A percentile compares a stretch with the other conserved stretches of the same genome.
Conservation (phyloP, 1,284 basidiomycete species). For the Volvariella surrecta region DNA sequence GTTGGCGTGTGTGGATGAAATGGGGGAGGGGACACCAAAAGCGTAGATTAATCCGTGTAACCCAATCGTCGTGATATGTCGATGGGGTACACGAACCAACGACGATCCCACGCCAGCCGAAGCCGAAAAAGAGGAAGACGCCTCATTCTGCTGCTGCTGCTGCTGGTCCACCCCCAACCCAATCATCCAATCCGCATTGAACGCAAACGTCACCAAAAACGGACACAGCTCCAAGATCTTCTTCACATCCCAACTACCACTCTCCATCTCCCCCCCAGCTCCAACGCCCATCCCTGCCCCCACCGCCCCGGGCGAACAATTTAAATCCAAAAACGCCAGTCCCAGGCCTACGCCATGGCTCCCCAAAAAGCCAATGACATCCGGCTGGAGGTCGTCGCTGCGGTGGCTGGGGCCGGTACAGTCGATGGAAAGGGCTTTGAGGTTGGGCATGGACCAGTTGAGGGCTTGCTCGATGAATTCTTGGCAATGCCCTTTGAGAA, state of each 20-base stretch:
- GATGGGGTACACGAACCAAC: slow-evolving; percentile 44
- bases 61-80: slow-evolving; percentile 50
- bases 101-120: slow-evolving; percentile 12
- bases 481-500: slow-evolving; percentile 46
- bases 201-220: slow-evolving; percentile 47
- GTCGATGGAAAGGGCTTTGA: slow-evolving; percentile 48
- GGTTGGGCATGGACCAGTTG: slow-evolving; percentile 54
- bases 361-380: slow-evolving; percentile 47
- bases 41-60: slow-evolving; percentile 62
- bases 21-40: slow-evolving; percentile 49
- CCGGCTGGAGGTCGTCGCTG: slow-evolving; percentile 41
- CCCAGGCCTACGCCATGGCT: slow-evolving; percentile 43
- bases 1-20: slow-evolving; percentile 13
- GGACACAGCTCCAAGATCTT: slow-evolving; percentile 56
- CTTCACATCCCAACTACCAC: slow-evolving; percentile 43
- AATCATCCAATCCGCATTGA: slow-evolving; percentile 63
- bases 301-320: slow-evolving; percentile 14
- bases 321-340: slow-evolving; percentile 55
- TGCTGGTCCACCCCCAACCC: background rate
- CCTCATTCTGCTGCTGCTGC: no score
- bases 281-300: no score
- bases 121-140: no score
- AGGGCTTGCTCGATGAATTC: slow-evolving; percentile 60
- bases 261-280: slow-evolving; percentile 17
- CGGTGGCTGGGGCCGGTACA: no score